Percentiles rank a stretch among this genome's conserved stretches.
phyloP scores from a whole-genome alignment of 2,329 filamentous ascomycete species.

The Bipolaris cookei region DNA sequence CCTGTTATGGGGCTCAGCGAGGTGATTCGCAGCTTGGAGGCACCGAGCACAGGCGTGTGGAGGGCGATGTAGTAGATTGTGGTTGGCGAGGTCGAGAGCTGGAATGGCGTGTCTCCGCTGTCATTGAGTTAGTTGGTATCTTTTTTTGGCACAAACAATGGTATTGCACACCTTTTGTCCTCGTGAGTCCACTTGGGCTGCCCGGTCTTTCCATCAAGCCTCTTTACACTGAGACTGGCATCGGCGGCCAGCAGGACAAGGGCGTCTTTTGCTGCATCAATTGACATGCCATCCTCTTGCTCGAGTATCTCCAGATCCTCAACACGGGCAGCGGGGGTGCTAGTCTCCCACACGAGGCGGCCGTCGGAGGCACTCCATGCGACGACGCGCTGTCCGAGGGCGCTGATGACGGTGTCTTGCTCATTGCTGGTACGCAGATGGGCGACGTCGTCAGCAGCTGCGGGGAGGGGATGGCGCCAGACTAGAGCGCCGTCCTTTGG shows the following conservation, averaged over 20 bases:
- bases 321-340: constrained; percentile 62
- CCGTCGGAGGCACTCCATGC: constrained; percentile 87
- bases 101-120: constrained; percentile 74
- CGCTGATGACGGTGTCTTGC: constrained; percentile 78
- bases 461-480: constrained; percentile 81
- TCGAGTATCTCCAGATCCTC: constrained; percentile 80
- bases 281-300: constrained; percentile 63
- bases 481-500: constrained; percentile 82
- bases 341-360: constrained; percentile 74
- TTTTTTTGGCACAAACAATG: neutral
- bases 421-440: constrained; percentile 77
- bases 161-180: constrained; percentile 59
- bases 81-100: constrained; percentile 72
- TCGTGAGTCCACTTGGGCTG: constrained; percentile 78
- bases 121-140: constrained; percentile 16
- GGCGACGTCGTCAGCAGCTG: constrained; percentile 38
- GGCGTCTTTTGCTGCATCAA: constrained; percentile 66
- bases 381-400: constrained; percentile 71
- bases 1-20: constrained; percentile 76
- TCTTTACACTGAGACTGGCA: constrained; percentile 66
- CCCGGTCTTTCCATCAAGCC: constrained; percentile 75
- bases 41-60: constrained; percentile 67
- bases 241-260: constrained; percentile 70
- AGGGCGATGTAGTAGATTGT: constrained; percentile 78
- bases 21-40: constrained; percentile 78